Percentiles rank a stretch among this genome's conserved stretches.
phyloP scores from a whole-genome alignment of 1,284 basidiomycete species.

The Farysia itapuensis region DNA sequence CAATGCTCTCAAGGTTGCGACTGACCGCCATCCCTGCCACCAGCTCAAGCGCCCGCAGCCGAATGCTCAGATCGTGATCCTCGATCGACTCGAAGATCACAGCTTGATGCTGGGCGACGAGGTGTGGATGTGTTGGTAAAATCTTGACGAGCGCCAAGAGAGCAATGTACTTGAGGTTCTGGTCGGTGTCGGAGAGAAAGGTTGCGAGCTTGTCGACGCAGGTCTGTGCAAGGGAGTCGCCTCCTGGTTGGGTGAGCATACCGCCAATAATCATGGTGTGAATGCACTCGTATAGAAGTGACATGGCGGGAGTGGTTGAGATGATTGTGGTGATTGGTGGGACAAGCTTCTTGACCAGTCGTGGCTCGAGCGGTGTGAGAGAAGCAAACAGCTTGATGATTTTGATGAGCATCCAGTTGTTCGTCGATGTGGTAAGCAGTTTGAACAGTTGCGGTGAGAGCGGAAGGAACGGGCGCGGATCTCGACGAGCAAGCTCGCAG shows the following conservation, averaged over 20 bases:
- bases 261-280: slow-evolving; percentile 96
- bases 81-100: slow-evolving; percentile 86
- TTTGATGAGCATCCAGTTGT: slow-evolving; percentile 99
- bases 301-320: slow-evolving; percentile 91
- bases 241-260: slow-evolving; percentile 68
- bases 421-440: slow-evolving; percentile 87
- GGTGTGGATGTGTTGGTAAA: slow-evolving; percentile 83
- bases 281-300: slow-evolving; percentile 94
- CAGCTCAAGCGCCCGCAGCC: slow-evolving; percentile 90
- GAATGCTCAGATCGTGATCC: slow-evolving; percentile 91
- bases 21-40: slow-evolving; percentile 85
- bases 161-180: slow-evolving; percentile 93
- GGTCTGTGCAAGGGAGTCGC: slow-evolving; percentile 74
- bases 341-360: slow-evolving; percentile 88
- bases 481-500: slow-evolving; percentile 75
- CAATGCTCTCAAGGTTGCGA: slow-evolving; percentile 81
- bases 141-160: slow-evolving; percentile 93
- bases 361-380: slow-evolving; percentile 80
- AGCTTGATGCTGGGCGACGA: slow-evolving; percentile 89
- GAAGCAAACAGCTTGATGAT: slow-evolving; percentile 73
- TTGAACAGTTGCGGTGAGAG: slow-evolving; percentile 87
- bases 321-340: slow-evolving; percentile 92
- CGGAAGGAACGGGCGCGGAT: slow-evolving; percentile 48
- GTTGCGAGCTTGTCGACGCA: slow-evolving; percentile 91
- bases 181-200: slow-evolving; percentile 89